phyloP scores from a whole-genome alignment of 179 eudicot species.

The Spergularia azorica region DNA sequence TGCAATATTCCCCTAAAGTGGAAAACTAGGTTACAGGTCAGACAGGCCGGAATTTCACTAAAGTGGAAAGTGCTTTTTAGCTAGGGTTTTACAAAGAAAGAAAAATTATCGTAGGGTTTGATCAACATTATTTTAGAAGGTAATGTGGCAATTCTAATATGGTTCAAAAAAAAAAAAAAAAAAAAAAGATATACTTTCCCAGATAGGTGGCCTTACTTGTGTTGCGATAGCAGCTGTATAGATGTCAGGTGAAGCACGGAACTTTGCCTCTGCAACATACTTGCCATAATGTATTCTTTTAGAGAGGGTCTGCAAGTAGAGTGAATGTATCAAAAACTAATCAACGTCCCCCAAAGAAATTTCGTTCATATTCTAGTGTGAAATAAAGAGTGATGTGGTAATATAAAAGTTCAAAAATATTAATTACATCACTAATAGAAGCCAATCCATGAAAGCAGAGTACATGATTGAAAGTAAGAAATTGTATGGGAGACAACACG shows the following conservation, averaged over 20 bases:
- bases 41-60: no score
- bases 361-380: background rate
- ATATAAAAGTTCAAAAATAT: background rate
- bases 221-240: slow-evolving; percentile 67
- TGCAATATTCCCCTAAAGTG: no score
- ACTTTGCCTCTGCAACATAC: slow-evolving; percentile 90
- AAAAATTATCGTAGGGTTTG: no score
- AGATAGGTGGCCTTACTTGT: slow-evolving; percentile 41
- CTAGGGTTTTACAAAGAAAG: no score
- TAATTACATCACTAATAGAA: background rate
- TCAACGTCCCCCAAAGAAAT: background rate
- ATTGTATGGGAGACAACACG: background rate
- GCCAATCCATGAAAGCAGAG: background rate
- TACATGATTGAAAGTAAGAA: background rate
- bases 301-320: slow-evolving; percentile 61
- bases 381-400: background rate
- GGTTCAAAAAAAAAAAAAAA: background rate
- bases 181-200: no score
- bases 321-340: slow-evolving; percentile 1
- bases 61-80: no score
- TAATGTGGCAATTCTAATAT: background rate
- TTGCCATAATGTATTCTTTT: slow-evolving; percentile 92
- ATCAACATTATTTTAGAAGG: no score
- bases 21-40: no score
- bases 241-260: slow-evolving; percentile 66